Evolutionary conservation across 768 basidiomycete species (phyloP), one percentile per base, ranked within the genome.

Genomic region (Hemileccinum impolitum): DNA sequence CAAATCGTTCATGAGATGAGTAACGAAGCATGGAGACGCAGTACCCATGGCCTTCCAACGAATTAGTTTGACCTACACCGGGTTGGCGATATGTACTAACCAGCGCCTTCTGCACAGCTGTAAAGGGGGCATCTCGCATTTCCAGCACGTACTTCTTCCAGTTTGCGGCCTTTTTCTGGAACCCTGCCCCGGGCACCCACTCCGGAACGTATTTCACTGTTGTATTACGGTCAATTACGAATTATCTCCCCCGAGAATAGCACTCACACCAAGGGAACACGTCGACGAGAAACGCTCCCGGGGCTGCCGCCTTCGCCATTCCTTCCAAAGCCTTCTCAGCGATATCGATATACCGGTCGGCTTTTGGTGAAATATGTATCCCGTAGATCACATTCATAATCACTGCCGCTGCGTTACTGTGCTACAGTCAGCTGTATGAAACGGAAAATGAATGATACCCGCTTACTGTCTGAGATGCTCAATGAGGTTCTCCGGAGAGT

Each of bases 341-440:
- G 15, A 79, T 69, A 3, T 67, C 64, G n/a, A 81, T 69, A 55
- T 79, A 80, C 23, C 63, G 64, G 50, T 80, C 79, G 1, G 70
- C 66, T 18, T 68, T 60, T 9, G 72, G 66, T 9, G 70, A 61
- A 42, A 78, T 70, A 19, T 67, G 61, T 37, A 80, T 78, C 4
- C 78, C 79, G 46, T 80, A 81, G 7, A 72, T 72, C 4, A 78
- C 71, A 18, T 72, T 71, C 77, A 81, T 80, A 44, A 80, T 79
- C 4, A 74, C 70, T 39, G 76, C 74, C 5, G 75, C 78, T 17
- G 77, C 66, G 48, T 76, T 76, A 30, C 77, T 80, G 54, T 11
- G 45, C 15, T 5, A n/a, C 11, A 6, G 48, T 21, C 48, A 51
- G 47, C 28, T 4, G 37, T n/a, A 15, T 32, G 31, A 31, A 31